A percentile compares a stretch with the other conserved stretches of the same genome.
Conservation (phyloP, 2,329 filamentous ascomycete species). For the Microcera coccophila region DNA sequence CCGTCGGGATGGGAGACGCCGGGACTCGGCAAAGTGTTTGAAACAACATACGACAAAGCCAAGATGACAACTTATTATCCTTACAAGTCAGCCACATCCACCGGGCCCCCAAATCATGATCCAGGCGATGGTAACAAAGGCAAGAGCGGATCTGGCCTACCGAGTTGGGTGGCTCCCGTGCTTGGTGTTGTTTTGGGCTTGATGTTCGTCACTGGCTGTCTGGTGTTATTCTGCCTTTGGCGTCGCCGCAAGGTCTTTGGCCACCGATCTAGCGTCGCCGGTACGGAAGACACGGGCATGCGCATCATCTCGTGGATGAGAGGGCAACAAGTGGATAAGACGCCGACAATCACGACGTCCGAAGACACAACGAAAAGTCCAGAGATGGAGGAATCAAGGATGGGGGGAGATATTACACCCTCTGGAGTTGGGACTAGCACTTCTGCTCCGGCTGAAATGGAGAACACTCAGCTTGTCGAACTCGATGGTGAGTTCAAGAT, state of each 20-base stretch:
- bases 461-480: slow-evolving; percentile 43
- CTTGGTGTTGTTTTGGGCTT: slow-evolving; percentile 59
- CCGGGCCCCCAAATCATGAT: slow-evolving; percentile 17
- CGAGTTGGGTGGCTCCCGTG: slow-evolving; percentile 58
- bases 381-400: slow-evolving; percentile 36
- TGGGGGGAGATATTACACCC: slow-evolving; percentile 4
- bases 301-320: slow-evolving; percentile 52
- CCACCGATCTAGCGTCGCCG: slow-evolving; percentile 34
- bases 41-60: slow-evolving; percentile 48
- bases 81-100: slow-evolving; percentile 40
- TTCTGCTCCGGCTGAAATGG: slow-evolving; percentile 36
- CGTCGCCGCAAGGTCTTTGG: slow-evolving; percentile 45
- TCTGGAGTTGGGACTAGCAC: slow-evolving; percentile 12
- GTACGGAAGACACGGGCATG: slow-evolving; percentile 44
- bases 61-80: slow-evolving; percentile 60
- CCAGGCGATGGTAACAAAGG: slow-evolving; percentile 19
- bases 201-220: slow-evolving; percentile 49
- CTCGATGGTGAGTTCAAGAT: slow-evolving; percentile 39
- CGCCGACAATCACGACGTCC: slow-evolving; percentile 38
- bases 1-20: slow-evolving; percentile 52
- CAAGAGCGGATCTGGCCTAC: slow-evolving; percentile 37
- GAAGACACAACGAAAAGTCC: slow-evolving; percentile 40
- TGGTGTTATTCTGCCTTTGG: slow-evolving; percentile 51
- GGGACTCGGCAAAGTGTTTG: slow-evolving; percentile 52
- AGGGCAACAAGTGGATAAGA: slow-evolving; percentile 41